Percentiles rank a stretch among this genome's conserved stretches.
Evolutionary conservation across 129 eudicot species (phyloP).

Genomic region (Lonicera japonica): DNA sequence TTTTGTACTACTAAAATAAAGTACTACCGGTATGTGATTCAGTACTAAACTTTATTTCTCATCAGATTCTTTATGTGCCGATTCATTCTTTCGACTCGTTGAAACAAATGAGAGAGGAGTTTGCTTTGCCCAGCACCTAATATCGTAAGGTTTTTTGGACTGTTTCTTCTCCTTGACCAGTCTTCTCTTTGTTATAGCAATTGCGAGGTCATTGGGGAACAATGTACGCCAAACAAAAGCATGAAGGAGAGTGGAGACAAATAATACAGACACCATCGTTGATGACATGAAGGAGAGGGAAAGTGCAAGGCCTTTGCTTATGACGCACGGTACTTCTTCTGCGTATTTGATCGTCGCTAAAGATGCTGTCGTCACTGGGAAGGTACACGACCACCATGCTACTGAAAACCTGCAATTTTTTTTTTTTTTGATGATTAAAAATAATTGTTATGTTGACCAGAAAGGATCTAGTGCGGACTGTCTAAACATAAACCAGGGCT

Average conservation of each 20-base stretch:
- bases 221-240: constrained; percentile 53
- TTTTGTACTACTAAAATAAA: background rate
- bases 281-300: constrained; percentile 52
- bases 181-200: constrained; percentile 53
- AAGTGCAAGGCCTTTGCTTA: constrained; percentile 42
- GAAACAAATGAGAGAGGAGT: constrained; percentile 39
- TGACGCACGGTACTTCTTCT: constrained; percentile 38
- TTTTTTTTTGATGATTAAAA: too few relatives aligned
- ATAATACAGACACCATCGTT: constrained; percentile 44
- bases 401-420: constrained; percentile 54
- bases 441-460: too few relatives aligned
- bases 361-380: constrained; percentile 64
- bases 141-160: constrained; percentile 27
- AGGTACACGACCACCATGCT: constrained; percentile 73
- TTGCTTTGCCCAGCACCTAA: constrained; percentile 59
- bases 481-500: too few relatives aligned
- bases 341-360: constrained; percentile 57
- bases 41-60: constrained; percentile 16
- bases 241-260: constrained; percentile 50
- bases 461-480: too few relatives aligned
- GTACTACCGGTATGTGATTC: background rate
- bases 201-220: constrained; percentile 65
- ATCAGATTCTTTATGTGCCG: constrained; percentile 28
- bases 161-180: constrained; percentile 30
- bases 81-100: constrained; percentile 23